Evolutionary conservation across 176 grass and related monocot species (phyloP).

Genomic region (Bothriochloa decipiens): DNA sequence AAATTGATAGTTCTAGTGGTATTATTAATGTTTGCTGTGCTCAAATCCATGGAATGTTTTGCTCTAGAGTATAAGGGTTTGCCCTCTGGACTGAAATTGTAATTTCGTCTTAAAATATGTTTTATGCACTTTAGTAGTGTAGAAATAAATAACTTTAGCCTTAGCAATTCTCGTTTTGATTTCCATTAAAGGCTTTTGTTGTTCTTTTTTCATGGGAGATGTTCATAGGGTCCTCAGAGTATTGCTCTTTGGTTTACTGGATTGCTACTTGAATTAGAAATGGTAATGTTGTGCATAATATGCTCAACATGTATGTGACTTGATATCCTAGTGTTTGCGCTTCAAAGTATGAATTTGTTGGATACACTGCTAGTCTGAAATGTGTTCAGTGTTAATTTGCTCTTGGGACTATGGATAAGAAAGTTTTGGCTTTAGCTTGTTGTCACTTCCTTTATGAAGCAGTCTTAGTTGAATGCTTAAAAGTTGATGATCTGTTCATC

Average conservation of each 20-base stretch:
- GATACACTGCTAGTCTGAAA: not conserved
- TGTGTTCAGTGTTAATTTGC: not conserved
- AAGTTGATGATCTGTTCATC: not conserved
- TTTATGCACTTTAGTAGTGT: not conserved
- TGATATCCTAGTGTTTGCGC: not conserved
- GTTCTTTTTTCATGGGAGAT: not conserved
- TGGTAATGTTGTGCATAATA: not conserved
- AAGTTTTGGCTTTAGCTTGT: not conserved
- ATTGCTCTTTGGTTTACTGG: not conserved
- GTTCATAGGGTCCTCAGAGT: not conserved
- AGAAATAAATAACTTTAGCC: not conserved
- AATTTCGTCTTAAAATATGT: not conserved
- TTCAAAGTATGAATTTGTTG: not conserved
- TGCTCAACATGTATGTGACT: not conserved
- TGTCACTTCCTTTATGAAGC: not conserved
- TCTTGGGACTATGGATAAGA: not conserved
- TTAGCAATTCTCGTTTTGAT: not conserved
- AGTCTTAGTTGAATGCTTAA: not conserved
- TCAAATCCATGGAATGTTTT: not conserved
- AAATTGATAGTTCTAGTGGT: not conserved
- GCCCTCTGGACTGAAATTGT: not conserved
- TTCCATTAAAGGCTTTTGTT: not conserved
- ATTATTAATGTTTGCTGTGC: not conserved
- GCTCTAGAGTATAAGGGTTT: not conserved
- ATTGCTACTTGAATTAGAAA: not conserved